Evolutionary conservation across 306 rosid genomes (phyloP).

Genomic region (Medicago arabica): DNA sequence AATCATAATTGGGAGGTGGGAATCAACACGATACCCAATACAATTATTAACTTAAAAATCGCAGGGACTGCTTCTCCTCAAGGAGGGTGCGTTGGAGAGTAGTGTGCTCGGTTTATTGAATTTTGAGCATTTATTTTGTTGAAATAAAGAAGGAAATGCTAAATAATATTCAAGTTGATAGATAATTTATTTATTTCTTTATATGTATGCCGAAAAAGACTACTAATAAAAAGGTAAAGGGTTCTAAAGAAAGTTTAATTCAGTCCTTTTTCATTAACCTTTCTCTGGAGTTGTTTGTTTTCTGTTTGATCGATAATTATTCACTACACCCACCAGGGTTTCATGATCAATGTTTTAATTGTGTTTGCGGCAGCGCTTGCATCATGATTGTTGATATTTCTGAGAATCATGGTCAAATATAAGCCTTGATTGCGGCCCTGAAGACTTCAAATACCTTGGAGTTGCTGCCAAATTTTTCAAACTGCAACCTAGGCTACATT

Average conservation of each 20-base stretch:
- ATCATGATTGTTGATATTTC: slow-evolving; percentile 1
- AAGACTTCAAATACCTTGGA: not conserved
- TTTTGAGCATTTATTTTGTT: not conserved
- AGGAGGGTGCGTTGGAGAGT: not conserved
- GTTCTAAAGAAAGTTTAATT: not conserved
- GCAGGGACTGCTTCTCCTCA: slow-evolving; percentile 7
- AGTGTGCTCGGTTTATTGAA: not conserved
- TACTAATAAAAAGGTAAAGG: not conserved
- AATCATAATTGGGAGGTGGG: not conserved
- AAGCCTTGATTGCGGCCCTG: not conserved
- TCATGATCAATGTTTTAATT: not conserved
- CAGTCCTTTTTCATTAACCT: not conserved
- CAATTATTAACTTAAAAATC: not conserved
- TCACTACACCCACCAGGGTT: not conserved
- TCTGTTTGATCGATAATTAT: not conserved
- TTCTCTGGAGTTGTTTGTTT: slow-evolving; percentile 18
- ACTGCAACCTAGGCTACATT: too few relatives aligned
- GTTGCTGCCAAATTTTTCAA: not conserved
- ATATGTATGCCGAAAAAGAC: slow-evolving; percentile 7
- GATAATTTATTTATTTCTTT: slow-evolving; percentile 6
- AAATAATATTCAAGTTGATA: not conserved
- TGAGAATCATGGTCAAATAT: not conserved
- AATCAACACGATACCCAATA: not conserved
- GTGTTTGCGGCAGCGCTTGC: not conserved
- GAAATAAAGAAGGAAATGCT: not conserved